Conservation (phyloP, 306 rosid species). For the Parietaria judaica region DNA sequence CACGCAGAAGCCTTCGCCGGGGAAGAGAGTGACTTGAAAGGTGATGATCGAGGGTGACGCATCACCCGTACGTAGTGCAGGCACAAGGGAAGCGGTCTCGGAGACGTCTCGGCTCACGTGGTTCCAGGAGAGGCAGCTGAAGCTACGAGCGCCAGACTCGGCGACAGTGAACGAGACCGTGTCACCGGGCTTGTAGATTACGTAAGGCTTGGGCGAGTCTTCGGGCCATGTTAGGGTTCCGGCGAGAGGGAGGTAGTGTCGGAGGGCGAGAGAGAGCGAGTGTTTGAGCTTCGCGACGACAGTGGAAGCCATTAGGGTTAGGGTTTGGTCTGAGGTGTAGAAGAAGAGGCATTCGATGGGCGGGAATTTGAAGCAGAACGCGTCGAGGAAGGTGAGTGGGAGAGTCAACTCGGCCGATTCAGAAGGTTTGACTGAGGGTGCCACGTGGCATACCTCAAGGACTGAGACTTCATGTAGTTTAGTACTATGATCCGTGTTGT, state of each 20-base stretch:
- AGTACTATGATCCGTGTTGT: too few species aligned
- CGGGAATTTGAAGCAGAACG: constrained; percentile 21
- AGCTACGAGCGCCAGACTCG: constrained; percentile 19
- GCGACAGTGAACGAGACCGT: constrained; percentile 28
- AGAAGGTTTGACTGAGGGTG: neutral
- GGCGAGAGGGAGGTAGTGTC: constrained; percentile 41
- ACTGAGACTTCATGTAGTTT: neutral
- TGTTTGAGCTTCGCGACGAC: constrained; percentile 25
- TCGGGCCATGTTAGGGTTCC: constrained; percentile 40
- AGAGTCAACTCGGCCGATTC: constrained; percentile 8
- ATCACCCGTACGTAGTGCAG: constrained; percentile 16
- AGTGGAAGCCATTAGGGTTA: constrained; percentile 1
- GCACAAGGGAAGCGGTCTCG: constrained; percentile 23
- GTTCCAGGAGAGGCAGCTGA: constrained; percentile 13
- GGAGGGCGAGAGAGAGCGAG: constrained; percentile 47
- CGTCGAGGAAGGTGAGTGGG: constrained; percentile 31
- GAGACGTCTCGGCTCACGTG: constrained; percentile 12
- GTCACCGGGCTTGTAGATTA: constrained; percentile 26
- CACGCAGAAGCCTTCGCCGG: constrained; percentile 33
- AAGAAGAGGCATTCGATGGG: constrained; percentile 31
- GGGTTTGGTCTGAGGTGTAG: constrained; percentile 16
- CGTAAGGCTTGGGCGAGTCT: constrained; percentile 16
- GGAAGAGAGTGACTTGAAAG: constrained; percentile 44
- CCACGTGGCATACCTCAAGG: constrained; percentile 8
- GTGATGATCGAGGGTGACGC: constrained; percentile 22